Base-by-base conservation (phyloP, 148 eudicot genomes). In the Rhododendron henanense region DNA sequence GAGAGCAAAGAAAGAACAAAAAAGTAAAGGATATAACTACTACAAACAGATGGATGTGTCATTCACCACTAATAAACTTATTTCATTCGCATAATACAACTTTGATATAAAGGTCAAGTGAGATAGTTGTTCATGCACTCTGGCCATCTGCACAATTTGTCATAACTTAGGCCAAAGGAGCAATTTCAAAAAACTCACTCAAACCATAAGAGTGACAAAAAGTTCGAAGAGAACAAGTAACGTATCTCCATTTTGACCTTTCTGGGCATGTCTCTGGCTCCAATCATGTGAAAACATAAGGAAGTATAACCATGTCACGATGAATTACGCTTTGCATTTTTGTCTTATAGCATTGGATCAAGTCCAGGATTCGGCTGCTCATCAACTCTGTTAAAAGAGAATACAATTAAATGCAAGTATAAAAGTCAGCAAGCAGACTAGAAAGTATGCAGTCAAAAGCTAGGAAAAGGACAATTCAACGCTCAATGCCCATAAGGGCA, bases 331-430 rank as follows among this genome's bases (percentile, higher is more conserved):
- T 33, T 16, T 73, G 78, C 47, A 51, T 73, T 57, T 23, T 33
- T 71, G 78, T 81, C 82, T 39, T 41, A 81, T 11, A 37, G 86
- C 15, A 81, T 81, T 59, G 88, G 80, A 75, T 89, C 87, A 48
- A 63, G 57, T 25, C 87, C 87, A 67, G 53, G 41, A 47, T 37
- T 39, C 50, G 82, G 86, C 67, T 44, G 78, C 67, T 76, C 87
- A 51, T 87, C 81, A 76, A 84, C 88, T 81, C 90, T 89, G 88
- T n/a, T 1, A 6, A 79, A 82, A 23, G 18, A 23, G 37, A 82
- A n/a, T 18, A 28, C 35, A 33, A 33, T 33, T 33, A 33, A 9
- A 47, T 47, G 10, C 50, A 47, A 47, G 10, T 11, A 28, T 1
- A 11, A 37, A 59, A 59, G 33, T 37, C 35, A 23, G n/a, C 74